Conservation (phyloP, 116 monocot genomes). For the Papilionanthe hybrid region DNA sequence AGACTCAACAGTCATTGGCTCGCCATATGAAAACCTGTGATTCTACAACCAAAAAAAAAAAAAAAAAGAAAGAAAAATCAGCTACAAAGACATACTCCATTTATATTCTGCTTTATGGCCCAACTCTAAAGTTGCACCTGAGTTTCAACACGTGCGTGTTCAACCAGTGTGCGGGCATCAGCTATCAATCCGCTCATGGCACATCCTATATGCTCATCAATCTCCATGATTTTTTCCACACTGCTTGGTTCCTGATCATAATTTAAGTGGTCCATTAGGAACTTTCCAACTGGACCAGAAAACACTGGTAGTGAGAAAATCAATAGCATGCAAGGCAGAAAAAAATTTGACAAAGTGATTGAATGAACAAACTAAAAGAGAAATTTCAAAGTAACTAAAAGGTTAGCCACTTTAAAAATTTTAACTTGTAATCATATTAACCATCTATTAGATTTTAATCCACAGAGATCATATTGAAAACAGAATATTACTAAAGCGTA, state of each 20-base stretch:
- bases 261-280: background rate
- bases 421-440: background rate
- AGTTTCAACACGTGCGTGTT: conserved; percentile 96
- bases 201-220: conserved; percentile 96
- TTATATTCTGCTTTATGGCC: background rate
- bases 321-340: background rate
- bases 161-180: conserved; percentile 93
- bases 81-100: background rate
- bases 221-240: conserved; percentile 97
- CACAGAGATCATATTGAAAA: no score
- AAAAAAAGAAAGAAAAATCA: background rate
- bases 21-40: conserved; percentile 96
- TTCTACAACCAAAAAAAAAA: conserved; percentile 41
- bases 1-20: conserved; percentile 88
- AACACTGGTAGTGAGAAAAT: background rate
- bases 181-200: conserved; percentile 96
- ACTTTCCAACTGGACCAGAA: background rate
- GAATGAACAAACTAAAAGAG: background rate
- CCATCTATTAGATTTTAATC: background rate
- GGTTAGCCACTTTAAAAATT: no score
- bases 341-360: background rate
- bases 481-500: no score
- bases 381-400: background rate
- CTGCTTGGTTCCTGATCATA: conserved; percentile 71
- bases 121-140: conserved; percentile 41